These are phyloP conservation scores for Suillus brevipes DNA, from an alignment of 768 basidiomycete genomes.

Conservation along the genomic window DNA sequence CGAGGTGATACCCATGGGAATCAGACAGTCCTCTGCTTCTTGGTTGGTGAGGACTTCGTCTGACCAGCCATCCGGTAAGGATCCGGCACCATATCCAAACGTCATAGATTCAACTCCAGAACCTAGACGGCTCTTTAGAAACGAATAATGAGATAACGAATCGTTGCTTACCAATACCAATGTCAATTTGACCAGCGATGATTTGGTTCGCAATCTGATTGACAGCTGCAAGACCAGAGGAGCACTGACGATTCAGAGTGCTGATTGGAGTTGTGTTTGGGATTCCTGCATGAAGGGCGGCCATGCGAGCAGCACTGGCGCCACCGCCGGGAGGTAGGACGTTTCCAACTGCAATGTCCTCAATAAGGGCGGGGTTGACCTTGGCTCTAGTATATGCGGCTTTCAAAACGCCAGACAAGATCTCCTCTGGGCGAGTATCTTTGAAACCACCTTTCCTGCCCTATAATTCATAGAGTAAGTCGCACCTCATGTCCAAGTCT, in stretches of 20 bases:
- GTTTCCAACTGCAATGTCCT: constrained; percentile 84
- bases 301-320: constrained; percentile 81
- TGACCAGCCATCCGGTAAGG: constrained; percentile 58
- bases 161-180: constrained; percentile 73
- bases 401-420: constrained; percentile 74
- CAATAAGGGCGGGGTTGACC: constrained; percentile 80
- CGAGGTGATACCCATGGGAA: constrained; percentile 94
- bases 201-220: constrained; percentile 84
- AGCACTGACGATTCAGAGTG: constrained; percentile 91
- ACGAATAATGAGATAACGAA: constrained; percentile 10
- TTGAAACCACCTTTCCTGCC: constrained; percentile 88
- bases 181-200: constrained; percentile 74
- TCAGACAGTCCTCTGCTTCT: constrained; percentile 77
- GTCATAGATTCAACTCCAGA: constrained; percentile 94
- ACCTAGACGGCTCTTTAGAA: constrained; percentile 39
- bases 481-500: background rate
- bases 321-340: constrained; percentile 88
- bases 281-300: constrained; percentile 82
- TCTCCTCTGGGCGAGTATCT: constrained; percentile 82
- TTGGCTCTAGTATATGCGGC: constrained; percentile 67
- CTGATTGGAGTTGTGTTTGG: constrained; percentile 72
- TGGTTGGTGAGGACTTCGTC: constrained; percentile 63
- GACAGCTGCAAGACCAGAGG: constrained; percentile 81
- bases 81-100: constrained; percentile 62
- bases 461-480: constrained; percentile 36